Evolutionary conservation across 129 eudicot species (phyloP), one percentile per base, ranked within the genome.

Genomic region (Oenanthe sinensis): DNA sequence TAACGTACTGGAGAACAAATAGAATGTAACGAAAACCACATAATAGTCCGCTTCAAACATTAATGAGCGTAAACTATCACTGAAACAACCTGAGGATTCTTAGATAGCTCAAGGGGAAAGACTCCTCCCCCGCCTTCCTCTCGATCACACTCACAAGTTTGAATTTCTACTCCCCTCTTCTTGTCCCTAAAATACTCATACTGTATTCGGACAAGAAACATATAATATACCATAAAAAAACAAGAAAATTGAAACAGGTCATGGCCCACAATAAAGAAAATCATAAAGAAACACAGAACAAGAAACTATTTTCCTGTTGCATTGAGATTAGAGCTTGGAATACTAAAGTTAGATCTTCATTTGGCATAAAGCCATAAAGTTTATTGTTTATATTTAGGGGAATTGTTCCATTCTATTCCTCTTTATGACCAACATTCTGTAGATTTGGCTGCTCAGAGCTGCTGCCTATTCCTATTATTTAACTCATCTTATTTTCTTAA

Each of bases 311-410:
- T 86, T 86, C 87, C 87, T 83, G 89, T 74, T 86, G 92, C 92
- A 85, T 90, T 58, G 96, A 83, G 79, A 88, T 84, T 20, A 77
- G 96, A 92, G 86, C 96, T 90, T 90, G 92, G 97, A 91, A 90
- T 91, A 87, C 90, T 79, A 90, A 91, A 95, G 92, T 87, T 87
- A 90, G 92, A 88, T 89, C 87, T 88, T 84, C 81, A 79, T 83
- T 85, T 86, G 87, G 86, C 87, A 88, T 95, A 95, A 95, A 91
- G 97, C 36, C 36, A 33, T 33, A 33, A 33, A 33, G 36, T 33
- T 86, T 48, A 70, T 76, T 50, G 87, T 89, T 82, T 85, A 82
- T 75, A 87, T 89, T 85, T 76, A 73, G 87, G 81, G 71, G 77
- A 68, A 75, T 81, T 74, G 80, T 90, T 86, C 74, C 68, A 75